Evolutionary conservation across 768 basidiomycete genomes (phyloP), one percentile per base, ranked within the genome.

Genomic region (Serendipita sp.): DNA sequence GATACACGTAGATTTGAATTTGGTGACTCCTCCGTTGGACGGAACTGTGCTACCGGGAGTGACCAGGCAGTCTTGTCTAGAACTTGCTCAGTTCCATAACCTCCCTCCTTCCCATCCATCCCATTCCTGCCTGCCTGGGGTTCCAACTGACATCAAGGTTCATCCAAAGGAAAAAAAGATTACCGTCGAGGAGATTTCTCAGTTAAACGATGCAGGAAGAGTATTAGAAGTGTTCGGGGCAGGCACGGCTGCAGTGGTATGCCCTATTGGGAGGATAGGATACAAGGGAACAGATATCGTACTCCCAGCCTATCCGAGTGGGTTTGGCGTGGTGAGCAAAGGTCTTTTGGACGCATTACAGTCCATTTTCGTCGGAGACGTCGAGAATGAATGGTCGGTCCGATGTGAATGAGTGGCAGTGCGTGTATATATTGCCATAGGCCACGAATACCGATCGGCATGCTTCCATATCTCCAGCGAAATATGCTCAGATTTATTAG

Each of bases 11-110:
- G 86, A 77, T n/a, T 73, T 83, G 66, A 92, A 97, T 72, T 79
- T 96, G 63, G 78, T 91, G 67, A 96, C 95, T 0, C 89, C 94
- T 1, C 88, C 91, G 13, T 76, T 96, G 66, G 91, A 89, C 72
- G 92, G 93, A 60, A 87, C 90, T 75, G 91, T 97, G 70, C 82
- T 98, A 1, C 92, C 93, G 1, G 92, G 94, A 51, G 84, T 97
- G 30, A 96, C 93, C 4, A 85, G 94, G 67, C 87, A 88, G 70
- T 92, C 90, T 32, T 60, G 56, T 60, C n/a, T 60, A n/a, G 56
- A 60, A 8, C 56, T 60, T 8, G 56, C 56, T 11, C 18, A 35
- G 35, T 84, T 89, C 47, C 80, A 96, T 45, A 70, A 78, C 0
- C 84, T 97, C 48, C 81, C 83, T 3, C 76, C 81, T 15, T 84